These are phyloP conservation scores for Stemphylium vesicarium DNA, from an alignment of 2,329 filamentous ascomycete genomes.

Conservation along the genomic window DNA sequence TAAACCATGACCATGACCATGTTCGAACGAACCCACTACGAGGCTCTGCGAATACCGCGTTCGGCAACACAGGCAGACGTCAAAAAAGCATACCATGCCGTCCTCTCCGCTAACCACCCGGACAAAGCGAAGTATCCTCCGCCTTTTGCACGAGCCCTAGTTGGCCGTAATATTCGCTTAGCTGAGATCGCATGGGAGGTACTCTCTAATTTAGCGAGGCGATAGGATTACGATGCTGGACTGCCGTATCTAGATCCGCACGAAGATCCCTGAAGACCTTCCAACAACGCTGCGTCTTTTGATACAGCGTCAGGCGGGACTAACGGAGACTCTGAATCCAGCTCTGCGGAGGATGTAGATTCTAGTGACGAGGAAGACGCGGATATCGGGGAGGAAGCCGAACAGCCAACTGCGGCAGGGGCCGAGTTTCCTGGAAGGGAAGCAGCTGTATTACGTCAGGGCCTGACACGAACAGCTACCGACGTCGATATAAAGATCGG, in stretches of 20 bases:
- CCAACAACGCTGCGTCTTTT: too few relatives aligned
- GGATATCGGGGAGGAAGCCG: not conserved
- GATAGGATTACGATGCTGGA: not conserved
- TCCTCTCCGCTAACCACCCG: not conserved
- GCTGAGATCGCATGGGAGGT: not conserved
- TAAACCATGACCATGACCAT: not conserved
- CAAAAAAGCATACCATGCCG: not conserved
- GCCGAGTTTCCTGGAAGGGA: not conserved
- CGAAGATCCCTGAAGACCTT: not conserved
- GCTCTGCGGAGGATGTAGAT: too few relatives aligned
- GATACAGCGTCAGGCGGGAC: too few relatives aligned
- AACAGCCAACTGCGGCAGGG: not conserved
- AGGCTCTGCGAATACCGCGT: not conserved
- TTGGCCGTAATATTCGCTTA: not conserved
- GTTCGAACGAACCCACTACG: not conserved
- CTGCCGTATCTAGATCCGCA: not conserved
- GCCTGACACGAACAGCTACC: not conserved
- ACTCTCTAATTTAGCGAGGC: not conserved
- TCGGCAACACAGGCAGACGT: not conserved
- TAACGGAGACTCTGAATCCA: too few relatives aligned
- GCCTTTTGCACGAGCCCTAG: not conserved
- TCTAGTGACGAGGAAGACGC: not conserved
- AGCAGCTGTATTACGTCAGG: conserved; percentile 1
- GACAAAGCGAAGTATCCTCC: not conserved
- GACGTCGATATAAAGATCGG: conserved; percentile 8